Base-by-base conservation (phyloP, 495 filamentous ascomycete genomes). In the Daldinia bambusicola region DNA sequence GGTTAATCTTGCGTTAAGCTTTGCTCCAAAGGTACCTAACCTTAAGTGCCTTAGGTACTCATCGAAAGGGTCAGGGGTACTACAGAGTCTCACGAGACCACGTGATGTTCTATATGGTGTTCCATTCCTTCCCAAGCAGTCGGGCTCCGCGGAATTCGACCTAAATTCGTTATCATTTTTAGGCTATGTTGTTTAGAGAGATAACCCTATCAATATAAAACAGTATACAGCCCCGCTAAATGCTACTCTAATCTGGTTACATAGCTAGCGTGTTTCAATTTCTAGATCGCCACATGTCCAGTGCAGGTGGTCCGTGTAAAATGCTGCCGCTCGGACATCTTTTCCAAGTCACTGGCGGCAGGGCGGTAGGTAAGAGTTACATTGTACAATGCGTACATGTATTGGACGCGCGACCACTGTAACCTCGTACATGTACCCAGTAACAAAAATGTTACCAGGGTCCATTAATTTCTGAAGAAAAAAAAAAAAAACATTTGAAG, bases 31-130 rank as follows among this genome's bases (percentile, higher is more conserved):
- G 50, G 26, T 53, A 53, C 30, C 26, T 26, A 26, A 26, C 26
- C 26, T 26, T 26, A 26, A 3, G 26, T 31, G 13, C 48, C 26
- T 52, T 53, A 53, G 22, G 50, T 53, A 53, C 50, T 32, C 50
- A 12, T 4, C n/a, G 16, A 31, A 32, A 53, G 50, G 50, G 13
- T 32, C 67, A 60, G 53, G 31, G 51, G 55, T 65, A 61, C 55
- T 52, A 31, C 26, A 8, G 18, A 30, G 50, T 71, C 58, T 72
- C 63, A 67, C 60, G 69, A 67, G 64, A 40, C 50, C 69, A 67
- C 59, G 60, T 72, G 69, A 67, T 60, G 22, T 53, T 53, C 22
- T 40, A 34, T 45, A 16, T 65, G 26, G 26, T 32, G 22, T 53
- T 53, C 50, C 50, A 53, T 61, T 45, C 57, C 50, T 56, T 56